Evolutionary conservation across 352 stramenopile species (phyloP).

Genomic region (Globisporangium iwayamae): DNA sequence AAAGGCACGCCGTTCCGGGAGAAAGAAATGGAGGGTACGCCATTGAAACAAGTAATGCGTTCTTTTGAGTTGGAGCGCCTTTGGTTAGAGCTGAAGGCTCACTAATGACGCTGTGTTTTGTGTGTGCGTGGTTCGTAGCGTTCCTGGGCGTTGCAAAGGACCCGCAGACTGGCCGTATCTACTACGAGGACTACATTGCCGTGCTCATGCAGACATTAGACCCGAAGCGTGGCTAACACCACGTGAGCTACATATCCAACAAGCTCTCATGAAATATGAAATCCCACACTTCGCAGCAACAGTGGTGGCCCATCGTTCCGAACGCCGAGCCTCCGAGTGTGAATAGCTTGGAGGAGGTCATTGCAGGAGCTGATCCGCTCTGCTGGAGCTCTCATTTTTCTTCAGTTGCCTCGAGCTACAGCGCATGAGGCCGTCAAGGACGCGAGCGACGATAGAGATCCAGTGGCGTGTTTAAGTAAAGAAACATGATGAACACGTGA

Average conservation of each 20-base stretch:
- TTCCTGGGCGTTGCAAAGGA: constrained; percentile 86
- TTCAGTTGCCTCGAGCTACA: no score
- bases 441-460: no score
- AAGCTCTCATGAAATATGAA: not conserved
- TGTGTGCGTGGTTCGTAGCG: constrained; percentile 24
- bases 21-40: constrained; percentile 85
- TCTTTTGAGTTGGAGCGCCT: not conserved
- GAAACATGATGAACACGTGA: not conserved
- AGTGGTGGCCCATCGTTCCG: not conserved
- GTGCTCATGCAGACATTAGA: constrained; percentile 59
- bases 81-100: not conserved
- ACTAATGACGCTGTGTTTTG: not conserved
- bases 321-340: not conserved
- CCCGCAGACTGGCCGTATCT: constrained; percentile 81
- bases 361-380: not conserved
- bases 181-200: constrained; percentile 92
- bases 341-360: not conserved
- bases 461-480: no score
- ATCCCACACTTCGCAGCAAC: not conserved
- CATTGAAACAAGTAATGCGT: not conserved
- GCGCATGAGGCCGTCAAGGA: no score
- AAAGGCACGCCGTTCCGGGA: constrained; percentile 89
- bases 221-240: constrained; percentile 22
- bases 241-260: not conserved
- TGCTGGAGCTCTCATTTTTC: not conserved